Evolutionary conservation across 2,329 filamentous ascomycete species (phyloP).

Genomic region (Botrytis paeoniae): DNA sequence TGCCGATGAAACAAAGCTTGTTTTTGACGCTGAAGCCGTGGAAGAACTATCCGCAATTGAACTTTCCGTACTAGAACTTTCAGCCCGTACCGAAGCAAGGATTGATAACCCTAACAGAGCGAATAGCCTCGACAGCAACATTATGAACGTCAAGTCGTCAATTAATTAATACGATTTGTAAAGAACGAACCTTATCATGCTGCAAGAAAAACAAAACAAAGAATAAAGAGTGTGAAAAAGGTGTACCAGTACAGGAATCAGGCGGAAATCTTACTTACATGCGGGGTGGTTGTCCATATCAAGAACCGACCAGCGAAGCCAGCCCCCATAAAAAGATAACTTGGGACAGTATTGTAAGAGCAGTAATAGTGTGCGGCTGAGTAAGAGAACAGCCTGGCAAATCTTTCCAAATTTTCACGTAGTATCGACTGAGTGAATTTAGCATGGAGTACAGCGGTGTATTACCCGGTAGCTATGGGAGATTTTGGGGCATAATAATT

Average conservation of each 20-base stretch:
- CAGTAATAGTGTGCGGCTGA: slow-evolving; percentile 11
- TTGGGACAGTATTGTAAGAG: background rate
- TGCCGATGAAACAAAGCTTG: slow-evolving; percentile 1
- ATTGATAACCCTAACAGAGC: slow-evolving; percentile 4
- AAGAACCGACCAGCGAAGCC: slow-evolving; percentile 6
- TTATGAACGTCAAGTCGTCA: slow-evolving; percentile 1
- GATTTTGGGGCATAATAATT: background rate
- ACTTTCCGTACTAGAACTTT: background rate
- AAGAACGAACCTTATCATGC: slow-evolving; percentile 2
- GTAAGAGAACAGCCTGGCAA: slow-evolving; percentile 4
- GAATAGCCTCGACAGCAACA: slow-evolving; percentile 8
- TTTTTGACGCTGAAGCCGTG: background rate
- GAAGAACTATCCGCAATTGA: background rate
- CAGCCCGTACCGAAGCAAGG: slow-evolving; percentile 7
- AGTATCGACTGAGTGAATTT: background rate
- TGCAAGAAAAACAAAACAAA: slow-evolving; percentile 6
- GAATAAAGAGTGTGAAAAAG: background rate
- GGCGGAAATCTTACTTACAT: slow-evolving; percentile 13
- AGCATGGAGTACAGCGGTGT: background rate
- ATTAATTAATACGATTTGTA: slow-evolving; percentile 11
- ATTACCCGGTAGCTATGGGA: background rate
- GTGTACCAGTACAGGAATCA: background rate
- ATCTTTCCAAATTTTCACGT: background rate
- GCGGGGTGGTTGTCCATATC: slow-evolving; percentile 13
- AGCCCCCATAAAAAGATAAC: slow-evolving; percentile 12